Percentiles rank a stretch among this genome's conserved stretches.
Evolutionary conservation across 306 rosid genomes (phyloP).

Genomic region (Rosa persica): DNA sequence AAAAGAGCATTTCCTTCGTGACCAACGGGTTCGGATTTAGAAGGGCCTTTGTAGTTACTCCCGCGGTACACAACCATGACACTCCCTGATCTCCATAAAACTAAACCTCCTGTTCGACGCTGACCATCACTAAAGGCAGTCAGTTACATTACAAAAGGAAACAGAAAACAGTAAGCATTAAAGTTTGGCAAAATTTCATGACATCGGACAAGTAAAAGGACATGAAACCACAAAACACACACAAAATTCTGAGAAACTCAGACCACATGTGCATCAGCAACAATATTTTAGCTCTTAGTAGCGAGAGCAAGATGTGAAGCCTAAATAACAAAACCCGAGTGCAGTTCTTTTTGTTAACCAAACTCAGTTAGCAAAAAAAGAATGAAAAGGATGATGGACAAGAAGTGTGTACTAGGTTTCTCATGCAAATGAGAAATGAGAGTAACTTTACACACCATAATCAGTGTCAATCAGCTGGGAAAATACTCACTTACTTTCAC

Average conservation of each 20-base stretch:
- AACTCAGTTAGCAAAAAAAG: too few species aligned
- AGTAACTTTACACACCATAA: background rate
- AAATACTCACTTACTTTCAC: background rate
- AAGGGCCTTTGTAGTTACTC: slow-evolving; percentile 61
- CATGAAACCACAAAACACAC: background rate
- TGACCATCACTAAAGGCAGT: slow-evolving; percentile 59
- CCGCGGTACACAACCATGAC: slow-evolving; percentile 93
- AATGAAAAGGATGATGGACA: background rate
- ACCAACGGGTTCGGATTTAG: slow-evolving; percentile 37
- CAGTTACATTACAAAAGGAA: slow-evolving; percentile 32
- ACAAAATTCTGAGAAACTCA: background rate
- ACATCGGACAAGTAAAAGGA: background rate
- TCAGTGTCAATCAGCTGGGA: background rate
- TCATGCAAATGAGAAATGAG: too few species aligned
- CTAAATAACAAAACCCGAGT: too few species aligned
- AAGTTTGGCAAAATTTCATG: background rate
- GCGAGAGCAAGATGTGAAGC: too few species aligned
- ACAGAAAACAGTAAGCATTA: background rate
- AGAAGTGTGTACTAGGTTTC: background rate
- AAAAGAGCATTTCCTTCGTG: slow-evolving; percentile 53
- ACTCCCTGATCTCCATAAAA: slow-evolving; percentile 89
- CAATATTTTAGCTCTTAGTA: background rate
- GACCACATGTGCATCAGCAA: background rate
- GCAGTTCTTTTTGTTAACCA: too few species aligned
- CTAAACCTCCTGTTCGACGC: slow-evolving; percentile 88